Conservation (phyloP, 441 rosid genomes). For the Populus hybrid region DNA sequence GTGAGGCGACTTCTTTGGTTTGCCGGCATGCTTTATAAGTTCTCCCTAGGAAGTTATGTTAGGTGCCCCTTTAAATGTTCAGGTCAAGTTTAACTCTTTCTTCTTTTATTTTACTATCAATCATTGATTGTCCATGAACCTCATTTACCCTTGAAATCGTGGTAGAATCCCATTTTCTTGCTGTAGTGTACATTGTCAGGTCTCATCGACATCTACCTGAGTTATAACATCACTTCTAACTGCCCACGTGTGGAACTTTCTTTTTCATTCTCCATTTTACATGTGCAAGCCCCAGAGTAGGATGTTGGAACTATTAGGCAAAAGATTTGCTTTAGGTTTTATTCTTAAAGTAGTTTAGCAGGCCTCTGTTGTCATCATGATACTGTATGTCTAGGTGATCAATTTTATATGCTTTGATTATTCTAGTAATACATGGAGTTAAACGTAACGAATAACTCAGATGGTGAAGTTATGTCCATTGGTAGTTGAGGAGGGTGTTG, state of each 20-base stretch:
- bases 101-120: not conserved
- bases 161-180: constrained; percentile 6
- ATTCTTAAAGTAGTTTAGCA: not conserved
- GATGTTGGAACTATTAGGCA: constrained; percentile 18
- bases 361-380: not conserved
- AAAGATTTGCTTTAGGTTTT: not conserved
- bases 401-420: no score
- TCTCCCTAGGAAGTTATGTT: constrained; percentile 32
- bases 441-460: not conserved
- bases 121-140: not conserved
- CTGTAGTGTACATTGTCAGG: constrained; percentile 3
- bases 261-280: constrained; percentile 10
- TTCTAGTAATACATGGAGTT: not conserved
- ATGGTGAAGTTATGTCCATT: constrained; percentile 14
- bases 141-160: not conserved
- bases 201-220: not conserved
- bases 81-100: constrained; percentile 19
- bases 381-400: not conserved
- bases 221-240: constrained; percentile 17
- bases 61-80: constrained; percentile 43
- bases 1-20: constrained; percentile 21
- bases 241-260: constrained; percentile 13
- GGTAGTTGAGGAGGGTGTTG: constrained; percentile 18
- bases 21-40: constrained; percentile 17
- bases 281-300: constrained; percentile 15